phyloP scores from a whole-genome alignment of 768 basidiomycete genomes.

The Exsudoporus frostii region DNA sequence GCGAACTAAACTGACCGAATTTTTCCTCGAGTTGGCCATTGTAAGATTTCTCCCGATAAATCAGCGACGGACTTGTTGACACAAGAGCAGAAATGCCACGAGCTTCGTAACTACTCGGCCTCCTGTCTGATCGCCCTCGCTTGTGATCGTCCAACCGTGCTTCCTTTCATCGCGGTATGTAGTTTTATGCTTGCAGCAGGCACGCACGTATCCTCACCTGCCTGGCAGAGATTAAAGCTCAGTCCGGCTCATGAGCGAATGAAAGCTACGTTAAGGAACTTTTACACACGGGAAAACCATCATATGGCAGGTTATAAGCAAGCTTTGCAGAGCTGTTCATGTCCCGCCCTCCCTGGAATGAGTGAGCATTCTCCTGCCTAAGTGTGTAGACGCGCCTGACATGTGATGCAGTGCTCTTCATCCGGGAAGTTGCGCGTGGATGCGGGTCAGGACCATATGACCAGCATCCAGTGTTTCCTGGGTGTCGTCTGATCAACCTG shows the following conservation, averaged over 20 bases:
- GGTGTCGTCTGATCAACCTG: constrained; percentile 36
- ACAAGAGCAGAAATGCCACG: constrained; percentile 39
- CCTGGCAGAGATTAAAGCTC: constrained; percentile 24
- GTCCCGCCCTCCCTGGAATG: constrained; percentile 34
- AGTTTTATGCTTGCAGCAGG: neutral
- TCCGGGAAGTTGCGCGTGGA: constrained; percentile 31
- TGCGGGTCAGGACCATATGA: constrained; percentile 30
- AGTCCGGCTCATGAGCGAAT: constrained; percentile 23
- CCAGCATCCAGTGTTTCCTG: constrained; percentile 25
- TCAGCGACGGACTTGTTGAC: neutral
- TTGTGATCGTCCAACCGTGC: constrained; percentile 39
- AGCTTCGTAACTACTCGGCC: constrained; percentile 44
- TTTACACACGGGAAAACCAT: constrained; percentile 24
- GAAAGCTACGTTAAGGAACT: constrained; percentile 14
- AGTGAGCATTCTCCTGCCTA: constrained; percentile 12
- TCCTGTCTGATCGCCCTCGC: constrained; percentile 42
- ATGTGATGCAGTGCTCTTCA: constrained; percentile 27
- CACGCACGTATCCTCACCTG: neutral
- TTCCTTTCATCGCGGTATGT: constrained; percentile 28
- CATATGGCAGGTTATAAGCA: constrained; percentile 31
- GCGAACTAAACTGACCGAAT: constrained; percentile 32
- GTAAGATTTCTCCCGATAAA: constrained; percentile 27
- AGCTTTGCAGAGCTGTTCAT: constrained; percentile 26
- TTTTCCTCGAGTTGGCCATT: constrained; percentile 46
- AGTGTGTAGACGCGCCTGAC: neutral